A percentile compares a stretch with the other conserved stretches of the same genome.
Evolutionary conservation across 306 rosid genomes (phyloP).

Genomic region (Morella rubra): DNA sequence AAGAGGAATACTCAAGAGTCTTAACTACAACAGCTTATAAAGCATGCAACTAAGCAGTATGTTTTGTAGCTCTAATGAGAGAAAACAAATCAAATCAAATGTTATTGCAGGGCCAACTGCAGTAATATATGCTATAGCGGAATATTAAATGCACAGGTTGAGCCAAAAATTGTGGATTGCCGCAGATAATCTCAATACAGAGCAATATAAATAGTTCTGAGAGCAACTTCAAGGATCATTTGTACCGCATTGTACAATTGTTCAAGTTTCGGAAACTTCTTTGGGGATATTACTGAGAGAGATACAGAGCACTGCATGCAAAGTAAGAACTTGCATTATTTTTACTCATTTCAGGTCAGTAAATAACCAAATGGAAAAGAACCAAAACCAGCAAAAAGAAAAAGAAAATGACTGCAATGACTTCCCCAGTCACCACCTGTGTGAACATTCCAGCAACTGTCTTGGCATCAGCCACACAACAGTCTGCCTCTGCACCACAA

Average conservation of each 20-base stretch:
- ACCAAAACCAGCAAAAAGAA: not conserved
- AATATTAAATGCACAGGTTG: not conserved
- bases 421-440: not conserved
- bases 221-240: not conserved
- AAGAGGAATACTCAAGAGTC: not conserved
- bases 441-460: not conserved
- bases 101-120: not conserved
- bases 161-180: not conserved
- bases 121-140: not conserved
- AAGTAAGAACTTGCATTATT: not conserved
- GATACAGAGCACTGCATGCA: conserved; percentile 17
- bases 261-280: conserved; percentile 12
- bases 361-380: too few species aligned
- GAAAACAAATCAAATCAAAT: not conserved
- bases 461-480: not conserved
- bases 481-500: too few species aligned
- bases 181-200: not conserved
- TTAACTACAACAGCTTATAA: not conserved
- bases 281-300: conserved; percentile 13
- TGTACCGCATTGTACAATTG: conserved; percentile 17
- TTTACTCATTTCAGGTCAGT: not conserved
- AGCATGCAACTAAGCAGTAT: not conserved
- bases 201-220: not conserved
- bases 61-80: not conserved
- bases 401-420: too few species aligned